Evolutionary conservation across 1,139 yeast genomes (phyloP), one percentile per base, ranked within the genome.

Genomic region (Sugiyamaella pinicola): DNA sequence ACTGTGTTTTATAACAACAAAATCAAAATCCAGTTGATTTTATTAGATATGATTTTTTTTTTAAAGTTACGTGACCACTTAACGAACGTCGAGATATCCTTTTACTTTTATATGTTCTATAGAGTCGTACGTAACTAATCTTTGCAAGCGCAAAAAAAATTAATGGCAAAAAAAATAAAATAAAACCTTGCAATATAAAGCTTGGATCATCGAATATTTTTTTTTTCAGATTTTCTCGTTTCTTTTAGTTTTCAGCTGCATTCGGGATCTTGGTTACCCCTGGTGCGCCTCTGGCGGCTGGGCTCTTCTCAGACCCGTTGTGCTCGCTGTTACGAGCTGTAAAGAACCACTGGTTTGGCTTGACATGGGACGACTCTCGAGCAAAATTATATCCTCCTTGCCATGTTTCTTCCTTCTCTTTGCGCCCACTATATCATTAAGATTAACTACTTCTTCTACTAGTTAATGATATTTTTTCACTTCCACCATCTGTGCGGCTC

Each of bases 11-110:
- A 37, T 37, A 37, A 38, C 18, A 38, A 38, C 18, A 38, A 38
- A 38, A 38, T 13, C 42, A 38, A 38, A 38, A 38, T 21, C 42
- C 42, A 38, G 42, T 38, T 38, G 42, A 38, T 24, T 38, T n/a
- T 38, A 38, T 38, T 38, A 12, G 17, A 19, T 38, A 22, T 15
- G 26, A 38, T 2, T 21, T 38, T 22, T 38, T 13, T 38, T 38
- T 22, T 21, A 38, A 38, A 13, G 42, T 38, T 22, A 38, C 28
- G 29, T 35, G 13, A 38, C 42, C 13, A 38, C 42, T 21, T 7
- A 9, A 6, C 8, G 12, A 22, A 35, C 12, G 12, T 22, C 26
- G 42, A 24, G 26, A 19, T 12, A 12, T 38, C 15, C 29, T 22
- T 38, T 9, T 38, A 17, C 31, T 22, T 38, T 18, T 38, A 38